phyloP scores from a whole-genome alignment of 78 protist species.

The Dictyostelium capitatum region DNA sequence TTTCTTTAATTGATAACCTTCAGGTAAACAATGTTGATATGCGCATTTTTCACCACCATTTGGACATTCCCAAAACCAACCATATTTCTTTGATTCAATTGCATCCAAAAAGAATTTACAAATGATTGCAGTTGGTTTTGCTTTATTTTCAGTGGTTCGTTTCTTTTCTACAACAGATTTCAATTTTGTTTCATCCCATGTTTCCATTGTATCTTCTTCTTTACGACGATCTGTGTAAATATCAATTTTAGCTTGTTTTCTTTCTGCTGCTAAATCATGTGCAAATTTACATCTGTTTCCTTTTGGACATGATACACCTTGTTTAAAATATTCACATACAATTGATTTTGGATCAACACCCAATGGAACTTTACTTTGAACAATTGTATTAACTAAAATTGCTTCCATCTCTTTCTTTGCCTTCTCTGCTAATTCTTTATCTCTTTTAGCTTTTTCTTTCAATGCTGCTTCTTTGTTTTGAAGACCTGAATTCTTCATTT shows the following conservation, averaged over 20 bases:
- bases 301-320: slow-evolving; percentile 83
- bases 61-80: slow-evolving; percentile 97
- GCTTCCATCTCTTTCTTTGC: slow-evolving; percentile 70
- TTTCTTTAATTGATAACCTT: slow-evolving; percentile 89
- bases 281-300: slow-evolving; percentile 91
- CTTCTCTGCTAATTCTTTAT: slow-evolving; percentile 39
- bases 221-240: slow-evolving; percentile 78
- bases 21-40: slow-evolving; percentile 93
- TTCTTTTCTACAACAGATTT: slow-evolving; percentile 83
- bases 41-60: slow-evolving; percentile 87
- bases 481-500: slow-evolving; percentile 18
- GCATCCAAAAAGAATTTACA: slow-evolving; percentile 95
- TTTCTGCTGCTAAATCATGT: slow-evolving; percentile 82
- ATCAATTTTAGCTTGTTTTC: slow-evolving; percentile 73
- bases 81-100: slow-evolving; percentile 88
- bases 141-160: slow-evolving; percentile 62
- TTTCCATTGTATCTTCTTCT: slow-evolving; percentile 82
- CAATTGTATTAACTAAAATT: slow-evolving; percentile 40
- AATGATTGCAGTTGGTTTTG: slow-evolving; percentile 61
- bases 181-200: slow-evolving; percentile 89
- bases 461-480: slow-evolving; percentile 37
- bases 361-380: slow-evolving; percentile 62
- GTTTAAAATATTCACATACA: slow-evolving; percentile 90
- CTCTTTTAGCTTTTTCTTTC: slow-evolving; percentile 27
- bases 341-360: slow-evolving; percentile 92